Base-by-base conservation (phyloP, 495 filamentous ascomycete species). In the Endocarpon pusillum region DNA sequence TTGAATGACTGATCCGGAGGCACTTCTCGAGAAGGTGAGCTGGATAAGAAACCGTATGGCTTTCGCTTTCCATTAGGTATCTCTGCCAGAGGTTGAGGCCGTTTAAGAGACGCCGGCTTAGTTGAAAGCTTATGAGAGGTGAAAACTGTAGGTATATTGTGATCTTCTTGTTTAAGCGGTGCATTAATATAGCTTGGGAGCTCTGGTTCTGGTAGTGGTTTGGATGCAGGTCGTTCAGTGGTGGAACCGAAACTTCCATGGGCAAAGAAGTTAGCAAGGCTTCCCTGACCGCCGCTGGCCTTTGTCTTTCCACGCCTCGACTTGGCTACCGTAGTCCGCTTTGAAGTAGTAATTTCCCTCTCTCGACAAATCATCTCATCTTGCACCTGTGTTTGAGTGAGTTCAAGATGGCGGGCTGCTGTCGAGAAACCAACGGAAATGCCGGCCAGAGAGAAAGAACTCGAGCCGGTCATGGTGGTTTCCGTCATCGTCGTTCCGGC, bases 1-100 rank as follows among this genome's bases (percentile, higher is more conserved):
- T 33, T 15, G 18, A 7, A 12, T 15, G n/a, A 4, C 5, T 41
- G 23, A 31, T 21, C 20, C 9, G 5, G 31, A 3, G 43, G 33
- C 12, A 47, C 36, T 1, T 38, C 34, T 34, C 45, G 42, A 14
- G 46, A 49, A 3, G 59, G 61, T 19, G 61, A 61, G 38, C 60
- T 64, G 5, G 60, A 64, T 5, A 62, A 43, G 28, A 65, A 55
- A n/a, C 46, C 33, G 42, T 65, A 60, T 22, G 35, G 33, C 12
- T 45, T 48, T 2, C 18, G 41, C 22, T 27, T 19, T 16, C 24
- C 25, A 35, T 17, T 29, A n/a, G n/a, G n/a, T 3, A 24, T 23
- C 21, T 41, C 41, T 29, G 24, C 36, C 11, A 26, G 22, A 9
- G 26, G 15, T 3, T 31, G 4, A 25, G 20, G 41, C n/a, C 44